Evolutionary conservation across 768 basidiomycete species (phyloP).

Genomic region (Postia placenta): DNA sequence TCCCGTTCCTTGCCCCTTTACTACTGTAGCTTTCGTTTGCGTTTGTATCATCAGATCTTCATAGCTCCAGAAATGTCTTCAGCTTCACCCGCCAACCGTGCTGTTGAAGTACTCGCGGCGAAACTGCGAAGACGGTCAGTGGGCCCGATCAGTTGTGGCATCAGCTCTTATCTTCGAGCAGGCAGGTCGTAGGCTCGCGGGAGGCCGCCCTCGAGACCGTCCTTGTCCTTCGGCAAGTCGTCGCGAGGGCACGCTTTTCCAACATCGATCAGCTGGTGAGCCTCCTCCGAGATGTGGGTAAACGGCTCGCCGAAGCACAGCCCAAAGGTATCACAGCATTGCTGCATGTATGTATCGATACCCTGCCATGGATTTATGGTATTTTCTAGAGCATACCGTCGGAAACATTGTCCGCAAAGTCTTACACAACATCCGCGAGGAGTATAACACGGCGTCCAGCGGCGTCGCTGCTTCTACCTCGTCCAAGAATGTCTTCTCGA

Average conservation of each 20-base stretch:
- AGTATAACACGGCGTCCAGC: constrained; percentile 77
- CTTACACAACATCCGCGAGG: constrained; percentile 90
- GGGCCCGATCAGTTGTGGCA: constrained; percentile 10
- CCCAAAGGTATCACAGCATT: constrained; percentile 70
- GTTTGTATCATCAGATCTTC: too few species aligned
- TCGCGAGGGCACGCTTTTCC: constrained; percentile 79
- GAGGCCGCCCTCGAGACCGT: constrained; percentile 87
- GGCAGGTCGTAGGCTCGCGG: constrained; percentile 88
- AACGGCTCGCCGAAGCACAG: constrained; percentile 81
- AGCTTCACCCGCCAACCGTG: constrained; percentile 49
- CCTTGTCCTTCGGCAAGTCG: constrained; percentile 81
- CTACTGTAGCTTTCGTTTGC: too few species aligned
- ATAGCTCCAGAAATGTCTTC: too few species aligned
- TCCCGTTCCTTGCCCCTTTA: too few species aligned
- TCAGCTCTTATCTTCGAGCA: constrained; percentile 26
- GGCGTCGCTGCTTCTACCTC: constrained; percentile 31
- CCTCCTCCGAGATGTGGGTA: constrained; percentile 75
- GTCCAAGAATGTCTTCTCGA: constrained; percentile 50
- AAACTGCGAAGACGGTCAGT: constrained; percentile 70
- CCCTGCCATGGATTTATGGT: constrained; percentile 4
- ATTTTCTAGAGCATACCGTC: constrained; percentile 76
- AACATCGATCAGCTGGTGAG: constrained; percentile 82
- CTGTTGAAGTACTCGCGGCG: constrained; percentile 64
- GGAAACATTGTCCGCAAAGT: constrained; percentile 94
- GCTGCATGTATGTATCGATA: constrained; percentile 2